A percentile compares a stretch with the other conserved stretches of the same genome.
Conservation (phyloP, 805 yeast genomes). For the Yarrowia sp. region DNA sequence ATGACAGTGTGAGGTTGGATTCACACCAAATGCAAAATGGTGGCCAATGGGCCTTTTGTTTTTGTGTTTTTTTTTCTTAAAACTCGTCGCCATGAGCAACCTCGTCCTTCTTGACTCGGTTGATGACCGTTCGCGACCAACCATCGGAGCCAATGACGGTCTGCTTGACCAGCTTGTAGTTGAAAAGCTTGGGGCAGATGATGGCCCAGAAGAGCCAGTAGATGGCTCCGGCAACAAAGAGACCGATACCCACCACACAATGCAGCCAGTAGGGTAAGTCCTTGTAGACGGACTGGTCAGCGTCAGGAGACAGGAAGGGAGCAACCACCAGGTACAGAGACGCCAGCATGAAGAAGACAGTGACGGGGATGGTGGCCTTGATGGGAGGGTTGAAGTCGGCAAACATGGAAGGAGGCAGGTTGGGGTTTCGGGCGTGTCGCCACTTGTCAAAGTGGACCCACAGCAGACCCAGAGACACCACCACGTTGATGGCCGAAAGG, state of each 20-base stretch:
- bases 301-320: constrained; percentile 72
- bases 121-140: constrained; percentile 21
- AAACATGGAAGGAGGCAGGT: constrained; percentile 28
- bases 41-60: neutral
- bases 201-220: constrained; percentile 67
- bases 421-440: constrained; percentile 24
- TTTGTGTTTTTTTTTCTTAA: neutral
- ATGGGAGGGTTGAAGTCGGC: constrained; percentile 68
- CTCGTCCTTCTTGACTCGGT: constrained; percentile 9
- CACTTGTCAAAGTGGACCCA: constrained; percentile 53
- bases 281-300: constrained; percentile 65
- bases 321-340: constrained; percentile 68
- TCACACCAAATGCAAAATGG: constrained; percentile 22
- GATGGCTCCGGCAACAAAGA: constrained; percentile 53
- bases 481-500: constrained; percentile 66
- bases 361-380: constrained; percentile 61
- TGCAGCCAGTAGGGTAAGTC: constrained; percentile 71
- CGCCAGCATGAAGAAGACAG: constrained; percentile 59
- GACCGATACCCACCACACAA: constrained; percentile 78
- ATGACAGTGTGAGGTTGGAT: constrained; percentile 24
- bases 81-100: neutral
- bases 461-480: constrained; percentile 60
- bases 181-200: constrained; percentile 48
- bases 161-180: constrained; percentile 5
- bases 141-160: constrained; percentile 25